Percentiles rank a stretch among this genome's conserved stretches.
Evolutionary conservation across 2,329 filamentous ascomycete genomes (phyloP).

Genomic region (Coniochaeta ligniaria): DNA sequence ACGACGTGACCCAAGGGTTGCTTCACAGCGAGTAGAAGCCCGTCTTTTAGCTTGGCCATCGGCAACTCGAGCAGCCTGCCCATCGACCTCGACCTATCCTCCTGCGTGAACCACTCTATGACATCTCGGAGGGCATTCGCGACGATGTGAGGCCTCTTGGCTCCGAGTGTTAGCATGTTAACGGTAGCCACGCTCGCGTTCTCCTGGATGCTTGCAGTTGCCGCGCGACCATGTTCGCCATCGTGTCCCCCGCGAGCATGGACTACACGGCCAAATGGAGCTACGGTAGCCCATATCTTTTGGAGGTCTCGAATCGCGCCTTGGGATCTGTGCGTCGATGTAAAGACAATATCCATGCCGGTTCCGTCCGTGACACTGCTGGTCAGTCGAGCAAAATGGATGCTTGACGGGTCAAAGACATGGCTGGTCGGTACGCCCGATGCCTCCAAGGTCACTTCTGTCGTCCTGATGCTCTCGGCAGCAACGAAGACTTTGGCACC

Average conservation of each 20-base stretch:
- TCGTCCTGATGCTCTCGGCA: constrained; percentile 8
- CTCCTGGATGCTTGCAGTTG: neutral
- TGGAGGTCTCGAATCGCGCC: neutral
- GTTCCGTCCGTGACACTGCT: neutral
- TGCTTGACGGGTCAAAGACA: neutral
- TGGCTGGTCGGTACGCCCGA: constrained; percentile 6
- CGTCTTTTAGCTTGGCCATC: neutral
- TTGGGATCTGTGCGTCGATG: neutral
- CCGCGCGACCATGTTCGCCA: neutral
- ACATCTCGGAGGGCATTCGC: neutral
- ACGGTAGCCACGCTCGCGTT: neutral
- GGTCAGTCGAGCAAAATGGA: neutral
- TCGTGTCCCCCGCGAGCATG: neutral
- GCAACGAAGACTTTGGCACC: constrained; percentile 10
- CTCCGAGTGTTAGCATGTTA: neutral
- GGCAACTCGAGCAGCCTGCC: neutral
- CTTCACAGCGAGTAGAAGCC: neutral
- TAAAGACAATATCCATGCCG: neutral
- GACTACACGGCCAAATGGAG: neutral
- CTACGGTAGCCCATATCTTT: neutral
- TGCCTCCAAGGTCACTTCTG: constrained; percentile 4
- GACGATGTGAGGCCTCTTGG: neutral
- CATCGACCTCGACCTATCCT: neutral
- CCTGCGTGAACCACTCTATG: neutral
- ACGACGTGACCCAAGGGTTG: neutral